Evolutionary conservation across 2,329 filamentous ascomycete genomes (phyloP), one percentile per base, ranked within the genome.

Genomic region (Volutella citrinella): DNA sequence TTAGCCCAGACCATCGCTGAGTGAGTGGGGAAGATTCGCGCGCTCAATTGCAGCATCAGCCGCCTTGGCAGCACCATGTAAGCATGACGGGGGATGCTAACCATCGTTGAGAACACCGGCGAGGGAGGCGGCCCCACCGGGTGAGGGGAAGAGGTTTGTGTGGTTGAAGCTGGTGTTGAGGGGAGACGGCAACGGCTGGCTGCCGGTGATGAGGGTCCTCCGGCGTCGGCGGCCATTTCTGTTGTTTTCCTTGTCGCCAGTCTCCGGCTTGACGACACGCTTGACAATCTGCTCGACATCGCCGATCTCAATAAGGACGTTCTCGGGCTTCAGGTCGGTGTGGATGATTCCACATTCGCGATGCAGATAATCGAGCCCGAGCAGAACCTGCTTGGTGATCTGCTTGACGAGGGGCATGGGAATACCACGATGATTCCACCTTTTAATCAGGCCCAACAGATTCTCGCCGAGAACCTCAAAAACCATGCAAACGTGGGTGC

Each of bases 271-370:
- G 35, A 98, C 91, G 45, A 94, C 91, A 41, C 87, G 89, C 66
- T 95, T 91, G 38, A 98, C 93, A 44, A 97, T 97, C 64, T 97
- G 88, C 69, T 98, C 93, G 30, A 98, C 93, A 53, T 98, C 93
- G 48, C 93, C 93, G 56, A 98, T 97, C 66, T 98, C 93, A 59
- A 98, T 97, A 47, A 98, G 73, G 19, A 98, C 93, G 57, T 98
- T 98, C 61, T 98, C 93, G 29, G 93, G 93, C 65, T 98, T 96
- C 51, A 97, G 69, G 59, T 96, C 91, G 41, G 93, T 97, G 65
- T 98, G 93, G 56, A 98, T 96, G 66, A 98, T 97, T 57, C 93
- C 93, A 65, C 93, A 98, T 66, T 98, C 91, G 53, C 93, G 82
- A 63, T 98, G 93, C 23, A 98, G 76, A 60, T 97, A 97, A 64